These are phyloP conservation scores for Vigna radiata DNA, from an alignment of 306 rosid species.

Conservation along the genomic window DNA sequence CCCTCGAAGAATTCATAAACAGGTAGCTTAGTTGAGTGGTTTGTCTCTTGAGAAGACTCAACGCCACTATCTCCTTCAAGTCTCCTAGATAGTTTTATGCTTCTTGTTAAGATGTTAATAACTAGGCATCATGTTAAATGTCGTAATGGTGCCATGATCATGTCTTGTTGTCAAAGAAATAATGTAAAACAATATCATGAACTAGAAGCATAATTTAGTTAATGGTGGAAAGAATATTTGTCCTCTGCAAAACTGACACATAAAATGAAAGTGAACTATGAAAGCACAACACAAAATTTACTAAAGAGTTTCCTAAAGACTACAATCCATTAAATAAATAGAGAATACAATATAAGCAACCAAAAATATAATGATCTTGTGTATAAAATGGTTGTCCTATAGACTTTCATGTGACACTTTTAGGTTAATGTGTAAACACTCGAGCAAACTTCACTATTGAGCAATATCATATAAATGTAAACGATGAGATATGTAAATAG, in stretches of 20 bases:
- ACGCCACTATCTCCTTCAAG: slow-evolving; percentile 53
- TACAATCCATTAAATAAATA: slow-evolving; percentile 2
- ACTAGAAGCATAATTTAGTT: background rate
- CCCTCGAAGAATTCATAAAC: slow-evolving; percentile 57
- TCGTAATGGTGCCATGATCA: background rate
- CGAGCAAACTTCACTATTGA: background rate
- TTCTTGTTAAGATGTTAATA: slow-evolving; percentile 8
- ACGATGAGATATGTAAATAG: background rate
- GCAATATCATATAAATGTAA: background rate
- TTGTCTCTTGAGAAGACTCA: slow-evolving; percentile 56
- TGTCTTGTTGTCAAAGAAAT: background rate
- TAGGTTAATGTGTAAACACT: background rate
- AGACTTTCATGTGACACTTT: background rate
- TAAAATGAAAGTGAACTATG: background rate
- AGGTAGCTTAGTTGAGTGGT: slow-evolving; percentile 48
- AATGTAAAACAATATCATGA: background rate
- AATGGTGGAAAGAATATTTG: background rate
- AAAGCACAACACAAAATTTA: background rate
- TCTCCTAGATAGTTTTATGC: slow-evolving; percentile 45
- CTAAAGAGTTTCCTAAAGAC: background rate
- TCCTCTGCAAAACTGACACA: background rate
- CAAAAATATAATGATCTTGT: background rate
- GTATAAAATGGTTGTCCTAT: slow-evolving; percentile 1
- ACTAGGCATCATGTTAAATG: background rate
- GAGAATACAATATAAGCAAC: background rate